Percentiles rank a stretch among this genome's conserved stretches.
phyloP scores from a whole-genome alignment of 2,329 filamentous ascomycete genomes.

The Samsoniella hepiali region DNA sequence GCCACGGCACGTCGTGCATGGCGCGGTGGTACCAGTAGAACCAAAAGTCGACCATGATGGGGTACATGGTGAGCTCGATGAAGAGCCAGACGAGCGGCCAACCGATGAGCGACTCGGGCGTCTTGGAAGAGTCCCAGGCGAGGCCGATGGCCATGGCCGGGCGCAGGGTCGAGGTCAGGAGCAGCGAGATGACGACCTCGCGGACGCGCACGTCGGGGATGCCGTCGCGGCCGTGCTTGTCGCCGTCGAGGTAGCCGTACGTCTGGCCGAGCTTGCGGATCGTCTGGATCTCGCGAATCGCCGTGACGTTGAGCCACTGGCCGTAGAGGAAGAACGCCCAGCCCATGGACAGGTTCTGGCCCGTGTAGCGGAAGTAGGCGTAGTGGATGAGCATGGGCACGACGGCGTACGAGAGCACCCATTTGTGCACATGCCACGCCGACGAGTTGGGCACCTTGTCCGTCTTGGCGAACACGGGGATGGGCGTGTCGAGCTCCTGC shows the following conservation, averaged over 20 bases:
- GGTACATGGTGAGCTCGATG: conserved; percentile 39
- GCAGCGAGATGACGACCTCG: conserved; percentile 33
- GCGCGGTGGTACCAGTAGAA: conserved; percentile 43
- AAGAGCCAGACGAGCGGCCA: conserved; percentile 34
- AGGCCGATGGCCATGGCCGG: conserved; percentile 35
- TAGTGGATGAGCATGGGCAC: conserved; percentile 39
- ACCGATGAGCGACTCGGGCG: conserved; percentile 18
- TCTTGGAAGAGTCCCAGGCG: conserved; percentile 25
- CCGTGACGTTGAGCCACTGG: conserved; percentile 37
- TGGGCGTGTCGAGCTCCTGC: conserved; percentile 27
- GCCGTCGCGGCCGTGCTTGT: conserved; percentile 41
- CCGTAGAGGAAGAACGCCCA: conserved; percentile 32
- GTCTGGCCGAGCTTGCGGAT: conserved; percentile 37
- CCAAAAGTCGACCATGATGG: conserved; percentile 43
- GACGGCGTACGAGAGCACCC: conserved; percentile 37
- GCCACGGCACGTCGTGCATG: conserved; percentile 38
- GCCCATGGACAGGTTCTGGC: conserved; percentile 33
- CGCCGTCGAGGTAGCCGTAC: conserved; percentile 42
- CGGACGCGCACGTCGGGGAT: conserved; percentile 38
- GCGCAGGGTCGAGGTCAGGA: conserved; percentile 33
- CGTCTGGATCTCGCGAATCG: conserved; percentile 37
- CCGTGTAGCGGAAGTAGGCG: conserved; percentile 30
- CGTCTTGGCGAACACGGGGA: conserved; percentile 39
- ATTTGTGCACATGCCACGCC: conserved; percentile 35
- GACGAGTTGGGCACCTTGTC: conserved; percentile 40